Evolutionary conservation across 2,329 filamentous ascomycete species (phyloP).

Genomic region (Diaporthe velutina): DNA sequence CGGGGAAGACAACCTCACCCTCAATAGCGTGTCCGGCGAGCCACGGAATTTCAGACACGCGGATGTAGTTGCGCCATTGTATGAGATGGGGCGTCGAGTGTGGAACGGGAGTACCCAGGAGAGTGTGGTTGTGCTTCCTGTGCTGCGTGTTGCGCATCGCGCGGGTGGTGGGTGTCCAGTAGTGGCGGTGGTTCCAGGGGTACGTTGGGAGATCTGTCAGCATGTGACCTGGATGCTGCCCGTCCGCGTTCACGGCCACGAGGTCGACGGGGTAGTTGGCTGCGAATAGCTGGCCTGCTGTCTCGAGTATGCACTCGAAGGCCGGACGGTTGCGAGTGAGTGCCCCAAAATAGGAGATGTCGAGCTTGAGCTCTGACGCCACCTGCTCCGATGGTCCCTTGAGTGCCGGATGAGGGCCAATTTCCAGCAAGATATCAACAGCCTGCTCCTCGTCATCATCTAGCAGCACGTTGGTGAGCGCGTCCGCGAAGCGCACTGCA

Average conservation of each 20-base stretch:
- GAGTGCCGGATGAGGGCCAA: conserved; percentile 54
- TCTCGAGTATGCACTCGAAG: conserved; percentile 6
- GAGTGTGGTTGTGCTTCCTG: conserved; percentile 27
- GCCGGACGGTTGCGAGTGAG: neutral
- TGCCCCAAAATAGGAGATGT: neutral
- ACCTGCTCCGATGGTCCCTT: conserved; percentile 42
- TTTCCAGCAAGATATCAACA: conserved; percentile 44
- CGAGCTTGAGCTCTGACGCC: conserved; percentile 3
- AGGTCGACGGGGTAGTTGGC: conserved; percentile 20
- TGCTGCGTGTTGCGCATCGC: conserved; percentile 19
- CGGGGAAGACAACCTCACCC: conserved; percentile 53
- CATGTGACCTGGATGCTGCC: neutral
- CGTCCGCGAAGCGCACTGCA: conserved; percentile 52
- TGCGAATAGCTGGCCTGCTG: neutral
- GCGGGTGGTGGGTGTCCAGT: conserved; percentile 37
- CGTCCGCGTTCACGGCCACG: neutral
- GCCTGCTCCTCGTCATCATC: conserved; percentile 21
- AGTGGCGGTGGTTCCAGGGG: conserved; percentile 38
- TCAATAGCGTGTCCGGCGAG: conserved; percentile 51
- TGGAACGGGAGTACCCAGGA: conserved; percentile 28
- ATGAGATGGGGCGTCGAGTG: conserved; percentile 9
- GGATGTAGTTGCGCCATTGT: conserved; percentile 40
- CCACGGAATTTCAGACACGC: conserved; percentile 51
- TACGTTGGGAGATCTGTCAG: conserved; percentile 33
- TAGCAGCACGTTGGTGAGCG: neutral